Percentiles rank a stretch among this genome's conserved stretches.
Conservation (phyloP, 192 early-diverging fungal species). For the Entomortierella chlamydospora region DNA sequence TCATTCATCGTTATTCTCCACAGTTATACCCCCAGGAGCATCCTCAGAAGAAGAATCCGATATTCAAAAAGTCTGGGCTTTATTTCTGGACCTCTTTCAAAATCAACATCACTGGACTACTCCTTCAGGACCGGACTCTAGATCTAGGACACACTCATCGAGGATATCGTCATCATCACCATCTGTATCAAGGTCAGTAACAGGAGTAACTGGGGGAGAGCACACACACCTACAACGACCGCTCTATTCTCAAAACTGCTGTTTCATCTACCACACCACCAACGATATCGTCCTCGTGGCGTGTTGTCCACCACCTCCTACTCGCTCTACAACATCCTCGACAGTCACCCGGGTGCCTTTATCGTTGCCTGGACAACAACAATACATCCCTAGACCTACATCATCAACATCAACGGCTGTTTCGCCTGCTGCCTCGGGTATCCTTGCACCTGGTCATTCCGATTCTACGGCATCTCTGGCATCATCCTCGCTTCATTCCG, state of each 20-base stretch:
- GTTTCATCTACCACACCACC: slow-evolving; percentile 28
- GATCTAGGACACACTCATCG: slow-evolving; percentile 5
- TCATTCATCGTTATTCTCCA: no score
- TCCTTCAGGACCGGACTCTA: background rate
- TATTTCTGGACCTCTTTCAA: slow-evolving; percentile 40
- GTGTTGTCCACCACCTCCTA: slow-evolving; percentile 34
- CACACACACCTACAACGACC: background rate
- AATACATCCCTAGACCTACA: background rate
- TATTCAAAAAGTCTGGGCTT: slow-evolving; percentile 37
- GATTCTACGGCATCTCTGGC: background rate
- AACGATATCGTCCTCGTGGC: slow-evolving; percentile 39
- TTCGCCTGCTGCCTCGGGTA: background rate
- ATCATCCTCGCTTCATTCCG: background rate
- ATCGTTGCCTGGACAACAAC: slow-evolving; percentile 8
- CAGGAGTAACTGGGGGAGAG: background rate
- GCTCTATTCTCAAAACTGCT: slow-evolving; percentile 19
- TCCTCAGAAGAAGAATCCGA: slow-evolving; percentile 2
- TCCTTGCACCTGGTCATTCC: background rate
- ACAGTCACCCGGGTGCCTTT: slow-evolving; percentile 25
- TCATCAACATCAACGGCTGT: background rate
- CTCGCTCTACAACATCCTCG: slow-evolving; percentile 7
- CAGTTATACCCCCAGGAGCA: no score
- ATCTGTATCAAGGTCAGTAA: background rate
- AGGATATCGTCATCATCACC: background rate
- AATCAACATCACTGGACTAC: slow-evolving; percentile 28